Conservation (phyloP, 164 flowering plant genomes). For the Sedum album region DNA sequence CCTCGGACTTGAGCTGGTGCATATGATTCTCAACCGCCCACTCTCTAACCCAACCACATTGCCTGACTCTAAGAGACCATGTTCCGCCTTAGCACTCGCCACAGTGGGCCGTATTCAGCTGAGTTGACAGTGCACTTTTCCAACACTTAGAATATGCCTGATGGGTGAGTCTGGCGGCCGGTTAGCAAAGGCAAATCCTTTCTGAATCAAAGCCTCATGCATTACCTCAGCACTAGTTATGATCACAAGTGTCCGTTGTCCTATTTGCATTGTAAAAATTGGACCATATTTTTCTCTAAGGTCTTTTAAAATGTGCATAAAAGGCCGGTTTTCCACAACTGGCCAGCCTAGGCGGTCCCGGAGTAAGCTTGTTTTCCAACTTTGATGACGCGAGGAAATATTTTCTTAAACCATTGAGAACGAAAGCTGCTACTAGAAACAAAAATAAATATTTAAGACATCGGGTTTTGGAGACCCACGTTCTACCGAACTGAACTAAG, state of each 20-base stretch:
- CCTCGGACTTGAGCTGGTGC: constrained; percentile 36
- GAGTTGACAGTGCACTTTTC: constrained; percentile 88
- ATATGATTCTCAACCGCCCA: constrained; percentile 69
- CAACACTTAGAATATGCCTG: constrained; percentile 61
- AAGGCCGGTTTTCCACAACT: constrained; percentile 60
- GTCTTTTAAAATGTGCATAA: constrained; percentile 62
- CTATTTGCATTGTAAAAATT: constrained; percentile 90
- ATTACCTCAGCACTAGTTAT: constrained; percentile 61
- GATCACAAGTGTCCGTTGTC: constrained; percentile 64
- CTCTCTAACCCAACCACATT: constrained; percentile 63
- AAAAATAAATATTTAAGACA: neutral
- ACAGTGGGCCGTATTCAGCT: constrained; percentile 82
- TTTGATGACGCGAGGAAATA: neutral
- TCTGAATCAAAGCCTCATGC: constrained; percentile 74
- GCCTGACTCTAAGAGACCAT: constrained; percentile 57
- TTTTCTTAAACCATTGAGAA: neutral
- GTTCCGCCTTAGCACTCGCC: constrained; percentile 72
- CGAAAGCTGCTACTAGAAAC: neutral
- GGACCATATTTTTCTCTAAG: constrained; percentile 63
- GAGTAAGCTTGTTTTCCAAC: constrained; percentile 41
- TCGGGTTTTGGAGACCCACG: neutral
- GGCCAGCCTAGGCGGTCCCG: constrained; percentile 96
- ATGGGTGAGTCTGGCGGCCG: constrained; percentile 77
- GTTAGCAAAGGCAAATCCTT: constrained; percentile 66
- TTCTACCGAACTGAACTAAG: constrained; percentile 3